Percentiles rank a stretch among this genome's conserved stretches.
phyloP scores from a whole-genome alignment of 495 filamentous ascomycete species.

The Astrothelium macrocarpum region DNA sequence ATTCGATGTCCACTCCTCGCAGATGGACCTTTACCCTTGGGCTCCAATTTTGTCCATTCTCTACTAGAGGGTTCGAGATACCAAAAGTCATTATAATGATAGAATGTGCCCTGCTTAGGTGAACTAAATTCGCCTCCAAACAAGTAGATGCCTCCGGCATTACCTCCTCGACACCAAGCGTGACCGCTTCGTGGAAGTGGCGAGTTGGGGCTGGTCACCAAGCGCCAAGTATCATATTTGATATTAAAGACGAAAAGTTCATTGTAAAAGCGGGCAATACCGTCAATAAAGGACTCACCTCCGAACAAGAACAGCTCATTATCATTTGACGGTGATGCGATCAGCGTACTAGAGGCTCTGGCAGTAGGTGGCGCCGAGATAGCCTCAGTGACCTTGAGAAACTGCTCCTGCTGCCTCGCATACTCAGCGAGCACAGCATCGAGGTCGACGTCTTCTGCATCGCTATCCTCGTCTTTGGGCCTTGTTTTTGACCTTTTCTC shows the following conservation, averaged over 20 bases:
- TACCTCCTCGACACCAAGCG: conserved; percentile 81
- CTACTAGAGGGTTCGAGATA: conserved; percentile 66
- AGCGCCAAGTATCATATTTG: conserved; percentile 76
- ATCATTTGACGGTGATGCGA: conserved; percentile 72
- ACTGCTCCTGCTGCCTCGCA: conserved; percentile 67
- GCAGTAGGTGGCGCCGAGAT: conserved; percentile 65
- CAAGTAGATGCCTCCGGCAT: conserved; percentile 75
- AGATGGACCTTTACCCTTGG: conserved; percentile 77
- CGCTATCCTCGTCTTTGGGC: conserved; percentile 51
- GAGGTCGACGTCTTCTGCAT: conserved; percentile 85
- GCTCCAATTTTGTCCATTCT: conserved; percentile 85
- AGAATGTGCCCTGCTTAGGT: conserved; percentile 96
- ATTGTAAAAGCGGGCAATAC: conserved; percentile 54
- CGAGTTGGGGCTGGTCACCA: conserved; percentile 80
- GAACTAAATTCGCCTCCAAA: conserved; percentile 78
- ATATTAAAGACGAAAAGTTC: conserved; percentile 83
- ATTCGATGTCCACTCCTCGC: conserved; percentile 90
- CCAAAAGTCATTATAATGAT: conserved; percentile 99
- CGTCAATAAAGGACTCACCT: conserved; percentile 63
- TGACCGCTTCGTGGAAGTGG: conserved; percentile 87
- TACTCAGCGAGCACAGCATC: conserved; percentile 96
- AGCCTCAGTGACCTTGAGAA: conserved; percentile 84
- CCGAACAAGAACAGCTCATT: conserved; percentile 91
- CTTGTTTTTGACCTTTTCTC: conserved; percentile 54
- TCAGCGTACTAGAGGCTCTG: conserved; percentile 65